Base-by-base conservation (phyloP, 495 filamentous ascomycete species). In the Hypoxylon fuscum region DNA sequence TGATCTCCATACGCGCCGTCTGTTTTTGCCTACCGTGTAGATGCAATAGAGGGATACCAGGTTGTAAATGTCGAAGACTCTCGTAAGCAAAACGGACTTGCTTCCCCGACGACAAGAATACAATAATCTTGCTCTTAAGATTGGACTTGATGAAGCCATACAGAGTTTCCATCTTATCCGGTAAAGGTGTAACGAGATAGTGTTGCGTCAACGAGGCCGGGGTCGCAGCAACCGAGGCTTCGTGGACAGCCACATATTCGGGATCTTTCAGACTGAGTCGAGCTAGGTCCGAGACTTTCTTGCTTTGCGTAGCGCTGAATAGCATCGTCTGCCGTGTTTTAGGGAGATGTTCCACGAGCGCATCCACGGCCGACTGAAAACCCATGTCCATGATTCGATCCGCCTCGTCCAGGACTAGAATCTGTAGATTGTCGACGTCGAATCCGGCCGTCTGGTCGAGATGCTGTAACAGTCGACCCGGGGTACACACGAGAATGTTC, bases 311-410 rank as follows among this genome's bases (percentile, higher is more conserved):
- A 1, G 95, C 95, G 72, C 90, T 94, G 79, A 98, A 99, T 0
- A 99, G 82, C 62, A 99, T 79, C 0, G 95, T 98, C 77, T 99
- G 95, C 53, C 96, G 83, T 34, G 86, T 79, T 65, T 87, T 88
- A 1, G 95, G 95, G 0, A 99, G 82, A 74, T 97, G 94, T 48
- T 95, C 92, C 27, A 99, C 75, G 35, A 99, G 93, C 3, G 95
- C 95, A 74, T 99, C 95, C 11, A 99, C 86, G 0, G 91, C 90
- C 11, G 83, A 80, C 72, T 96, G 90, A 72, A 99, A 99, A 9
- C 95, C 95, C 93, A 97, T 96, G 72, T 99, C 95, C 82, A 99
- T 84, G 64, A 98, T 97, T 25, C 95, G 85, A 70, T 99, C 95
- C 3, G 95, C 95, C 70, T 99, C 95, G 66, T 99, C 95, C 58